Conservation (phyloP, 352 stramenopile genomes). For the Phytophthora sp. region DNA sequence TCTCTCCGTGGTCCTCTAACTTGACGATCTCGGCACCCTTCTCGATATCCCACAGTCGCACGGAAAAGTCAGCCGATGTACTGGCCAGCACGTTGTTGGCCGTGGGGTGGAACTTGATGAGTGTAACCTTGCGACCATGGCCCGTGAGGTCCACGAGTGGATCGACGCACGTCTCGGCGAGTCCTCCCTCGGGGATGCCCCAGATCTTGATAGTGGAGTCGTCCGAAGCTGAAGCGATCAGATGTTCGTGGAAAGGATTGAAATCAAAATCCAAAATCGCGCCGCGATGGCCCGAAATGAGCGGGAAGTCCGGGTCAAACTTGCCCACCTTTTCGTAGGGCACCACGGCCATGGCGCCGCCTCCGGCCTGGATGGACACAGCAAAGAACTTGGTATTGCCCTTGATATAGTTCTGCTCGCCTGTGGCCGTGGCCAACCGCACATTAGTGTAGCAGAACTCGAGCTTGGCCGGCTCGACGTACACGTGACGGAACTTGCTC, state of each 20-base stretch:
- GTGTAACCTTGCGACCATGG: conserved; percentile 96
- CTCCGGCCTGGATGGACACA: conserved; percentile 91
- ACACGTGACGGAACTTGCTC: conserved; percentile 99
- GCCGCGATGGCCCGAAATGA: conserved; percentile 96
- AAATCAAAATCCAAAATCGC: conserved; percentile 99
- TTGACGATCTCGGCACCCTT: conserved; percentile 92
- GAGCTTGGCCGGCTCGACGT: conserved; percentile 96
- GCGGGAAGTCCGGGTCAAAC: conserved; percentile 93
- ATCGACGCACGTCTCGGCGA: conserved; percentile 95
- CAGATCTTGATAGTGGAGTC: conserved; percentile 99
- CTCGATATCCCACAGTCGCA: conserved; percentile 99
- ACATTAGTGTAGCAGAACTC: conserved; percentile 93
- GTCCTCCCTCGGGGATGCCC: conserved; percentile 94
- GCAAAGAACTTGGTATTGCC: conserved; percentile 99
- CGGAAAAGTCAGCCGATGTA: conserved; percentile 95
- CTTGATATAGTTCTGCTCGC: conserved; percentile 99
- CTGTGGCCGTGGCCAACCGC: conserved; percentile 95
- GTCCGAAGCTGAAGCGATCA: conserved; percentile 96
- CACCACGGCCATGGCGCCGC: conserved; percentile 93
- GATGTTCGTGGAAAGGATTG: conserved; percentile 97
- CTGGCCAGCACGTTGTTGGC: conserved; percentile 97
- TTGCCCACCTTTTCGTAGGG: conserved; percentile 95
- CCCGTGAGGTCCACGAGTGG: conserved; percentile 96
- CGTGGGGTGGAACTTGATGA: conserved; percentile 98
- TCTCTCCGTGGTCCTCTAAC: conserved; percentile 84